These are phyloP conservation scores for Russula sp. DNA, from an alignment of 768 basidiomycete genomes.

Conservation along the genomic window DNA sequence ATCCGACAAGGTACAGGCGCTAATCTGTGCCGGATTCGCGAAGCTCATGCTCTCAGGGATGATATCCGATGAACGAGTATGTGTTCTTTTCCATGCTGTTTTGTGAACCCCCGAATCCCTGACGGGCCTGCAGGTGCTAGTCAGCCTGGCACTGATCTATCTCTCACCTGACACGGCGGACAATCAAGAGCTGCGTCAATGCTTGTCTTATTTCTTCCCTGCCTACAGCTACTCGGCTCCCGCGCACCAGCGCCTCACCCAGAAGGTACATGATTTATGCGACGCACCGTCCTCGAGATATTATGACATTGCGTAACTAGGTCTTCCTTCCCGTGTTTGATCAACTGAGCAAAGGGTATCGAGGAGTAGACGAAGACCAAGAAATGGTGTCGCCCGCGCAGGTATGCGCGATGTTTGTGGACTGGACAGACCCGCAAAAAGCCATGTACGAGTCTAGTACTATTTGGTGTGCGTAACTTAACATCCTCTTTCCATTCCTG, in stretches of 20 bases:
- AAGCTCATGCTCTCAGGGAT: conserved; percentile 79
- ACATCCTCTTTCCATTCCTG: background rate
- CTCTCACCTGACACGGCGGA: conserved; percentile 72
- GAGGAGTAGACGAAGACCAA: conserved; percentile 62
- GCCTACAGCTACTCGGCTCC: conserved; percentile 79
- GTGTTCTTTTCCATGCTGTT: conserved; percentile 20
- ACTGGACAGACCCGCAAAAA: conserved; percentile 85
- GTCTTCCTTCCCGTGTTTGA: conserved; percentile 66
- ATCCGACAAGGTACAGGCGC: conserved; percentile 58
- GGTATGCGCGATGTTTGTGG: conserved; percentile 70
- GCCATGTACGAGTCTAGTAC: conserved; percentile 40
- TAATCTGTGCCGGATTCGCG: conserved; percentile 71
- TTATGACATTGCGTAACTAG: conserved; percentile 31
- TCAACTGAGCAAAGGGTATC: conserved; percentile 47
- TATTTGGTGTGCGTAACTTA: background rate
- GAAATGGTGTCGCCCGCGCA: conserved; percentile 68
- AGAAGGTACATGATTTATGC: conserved; percentile 41
- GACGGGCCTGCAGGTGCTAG: conserved; percentile 34
- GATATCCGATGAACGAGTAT: conserved; percentile 62
- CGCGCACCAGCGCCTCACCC: conserved; percentile 67
- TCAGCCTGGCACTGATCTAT: conserved; percentile 51
- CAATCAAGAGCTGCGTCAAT: conserved; percentile 82
- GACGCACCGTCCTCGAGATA: background rate
- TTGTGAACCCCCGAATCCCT: background rate
- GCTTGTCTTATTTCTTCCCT: conserved; percentile 78